phyloP scores from a whole-genome alignment of 2,329 filamentous ascomycete genomes.

The Blumeria graminis region DNA sequence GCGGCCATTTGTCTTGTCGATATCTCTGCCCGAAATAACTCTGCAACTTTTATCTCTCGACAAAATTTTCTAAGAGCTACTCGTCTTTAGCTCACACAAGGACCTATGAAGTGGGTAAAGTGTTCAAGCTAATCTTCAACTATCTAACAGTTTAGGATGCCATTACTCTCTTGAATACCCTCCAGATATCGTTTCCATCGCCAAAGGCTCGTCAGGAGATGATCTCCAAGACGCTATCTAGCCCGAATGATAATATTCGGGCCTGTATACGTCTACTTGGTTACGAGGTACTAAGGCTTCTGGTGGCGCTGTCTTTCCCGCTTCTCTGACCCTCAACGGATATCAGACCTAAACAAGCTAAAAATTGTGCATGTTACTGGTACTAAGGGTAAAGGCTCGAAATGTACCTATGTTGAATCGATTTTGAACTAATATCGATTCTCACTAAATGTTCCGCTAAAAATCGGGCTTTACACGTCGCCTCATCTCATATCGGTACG shows the following conservation, averaged over 20 bases:
- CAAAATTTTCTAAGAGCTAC: too few relatives aligned
- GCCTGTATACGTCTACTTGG: conserved; percentile 56
- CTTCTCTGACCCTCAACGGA: conserved; percentile 3
- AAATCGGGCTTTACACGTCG: conserved; percentile 40
- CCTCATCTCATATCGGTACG: conserved; percentile 43
- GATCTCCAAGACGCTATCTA: conserved; percentile 43
- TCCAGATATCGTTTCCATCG: conserved; percentile 69
- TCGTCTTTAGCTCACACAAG: background rate
- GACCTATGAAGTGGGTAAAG: conserved; percentile 4
- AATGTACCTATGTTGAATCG: conserved; percentile 40
- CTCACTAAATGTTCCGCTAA: conserved; percentile 10
- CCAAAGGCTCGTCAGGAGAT: conserved; percentile 58
- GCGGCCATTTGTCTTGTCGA: too few relatives aligned
- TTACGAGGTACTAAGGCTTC: conserved; percentile 28
- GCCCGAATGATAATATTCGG: conserved; percentile 47
- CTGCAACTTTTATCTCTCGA: too few relatives aligned
- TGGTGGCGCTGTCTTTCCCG: too few relatives aligned
- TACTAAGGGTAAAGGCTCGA: conserved; percentile 57
- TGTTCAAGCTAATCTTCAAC: background rate
- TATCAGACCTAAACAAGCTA: conserved; percentile 24
- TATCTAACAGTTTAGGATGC: conserved; percentile 38
- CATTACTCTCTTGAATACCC: conserved; percentile 60
- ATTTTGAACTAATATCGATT: conserved; percentile 30
- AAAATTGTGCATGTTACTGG: conserved; percentile 48
- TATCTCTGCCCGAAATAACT: too few relatives aligned